Base-by-base conservation (phyloP, 2,329 filamentous ascomycete genomes). In the Ampelomyces quisqualis region DNA sequence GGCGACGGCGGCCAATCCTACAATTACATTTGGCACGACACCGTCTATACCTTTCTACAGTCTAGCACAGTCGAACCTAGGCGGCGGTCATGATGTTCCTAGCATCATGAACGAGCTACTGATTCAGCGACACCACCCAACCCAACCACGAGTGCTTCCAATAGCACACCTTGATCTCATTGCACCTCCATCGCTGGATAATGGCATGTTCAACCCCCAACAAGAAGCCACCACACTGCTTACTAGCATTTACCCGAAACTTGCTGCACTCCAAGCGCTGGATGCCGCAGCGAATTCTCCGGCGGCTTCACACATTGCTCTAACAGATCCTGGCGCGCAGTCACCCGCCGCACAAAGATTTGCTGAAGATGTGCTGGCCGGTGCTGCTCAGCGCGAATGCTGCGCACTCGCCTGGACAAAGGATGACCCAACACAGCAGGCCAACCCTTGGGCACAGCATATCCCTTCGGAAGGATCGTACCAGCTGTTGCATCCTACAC, bases 31-130 rank as follows among this genome's bases (percentile, higher is more conserved):
- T 13, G 86, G 86, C 53, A 82, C 80, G 2, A 76, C 86, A 10
- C 81, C 81, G 2, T 85, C 84, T 0, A 78, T 85, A 45, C 82
- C 84, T 0, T 82, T 88, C 52, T 88, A 87, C 69, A 81, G 77
- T 43, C 70, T 88, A 49, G 81, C 55, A 73, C 86, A 53, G 77
- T 82, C 84, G 1, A 64, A 67, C 27, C 54, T 67, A 1, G 60
- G 62, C 13, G 49, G 53, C 8, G 51, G 75, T 63, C 59, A 84
- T 78, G 67, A 69, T 70, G 1, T 80, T 71, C 68, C 81, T 73
- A 64, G 70, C 70, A 40, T 72, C 68, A 53, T 67, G 60, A 57
- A 67, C 50, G 46, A 70, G 49, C 38, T 70, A 17, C 43, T 69
- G 7, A 68, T 70, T 14, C 63, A 66, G 33, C 60, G 68, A 6